Evolutionary conservation across 2,329 filamentous ascomycete species (phyloP), one percentile per base, ranked within the genome.

Genomic region (Plenodomus biglobosus): DNA sequence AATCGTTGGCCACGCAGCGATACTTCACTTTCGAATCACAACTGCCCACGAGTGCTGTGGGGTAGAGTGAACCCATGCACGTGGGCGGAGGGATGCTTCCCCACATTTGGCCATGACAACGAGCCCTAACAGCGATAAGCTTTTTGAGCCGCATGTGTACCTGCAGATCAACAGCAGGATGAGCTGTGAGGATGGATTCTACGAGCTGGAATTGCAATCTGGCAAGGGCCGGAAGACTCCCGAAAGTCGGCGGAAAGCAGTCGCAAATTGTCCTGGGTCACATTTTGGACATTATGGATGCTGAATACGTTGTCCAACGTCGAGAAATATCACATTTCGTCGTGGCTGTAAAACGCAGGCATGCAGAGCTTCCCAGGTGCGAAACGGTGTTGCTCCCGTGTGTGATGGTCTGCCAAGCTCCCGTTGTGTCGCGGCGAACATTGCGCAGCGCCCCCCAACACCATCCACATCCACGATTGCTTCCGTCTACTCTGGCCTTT

Each of bases 141-240:
- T 64, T 66, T 68, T 68, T 61, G 54, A 69, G 65, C 64, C 65
- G 62, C 65, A 68, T 60, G 46, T 61, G 65, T 66, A 61, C 65
- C 66, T 69, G 63, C 67, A 54, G 65, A 68, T 67, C 58, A 56
- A 52, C 56, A 51, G 59, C 65, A 64, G 60, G 54, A 55, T 60
- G 55, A 48, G 54, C 44, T 52, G 43, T 55, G 46, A 50, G 53
- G 40, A 53, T 30, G 35, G 40, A 46, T 46, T 45, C 49, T 48
- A 50, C 55, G 47, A 42, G 44, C 20, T 53, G 27, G 42, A 58
- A 61, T 39, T 48, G 46, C 36, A 16, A 40, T 38, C 32, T 32
- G 42, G 37, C 42, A 47, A 46, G 44, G 42, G 40, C 8, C 42
- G 41, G 41, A 43, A 68, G 62, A 66, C 55, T 58, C 61, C 61